Base-by-base conservation (phyloP, 2,329 filamentous ascomycete genomes). In the Trichoderma oligosporum region DNA sequence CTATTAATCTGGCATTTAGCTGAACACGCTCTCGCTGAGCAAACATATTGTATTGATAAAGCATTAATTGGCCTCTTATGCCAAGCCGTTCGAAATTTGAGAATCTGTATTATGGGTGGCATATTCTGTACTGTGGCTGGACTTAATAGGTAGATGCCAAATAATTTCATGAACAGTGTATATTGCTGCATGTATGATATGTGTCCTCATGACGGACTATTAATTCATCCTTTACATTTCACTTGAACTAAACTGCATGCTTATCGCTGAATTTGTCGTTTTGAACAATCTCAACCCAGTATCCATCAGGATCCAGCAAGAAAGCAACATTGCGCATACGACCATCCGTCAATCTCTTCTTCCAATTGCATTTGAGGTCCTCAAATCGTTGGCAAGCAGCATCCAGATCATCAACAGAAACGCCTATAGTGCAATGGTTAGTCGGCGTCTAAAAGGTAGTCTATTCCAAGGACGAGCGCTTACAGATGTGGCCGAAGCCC, bases 321-420 rank as follows among this genome's bases (percentile, higher is more conserved):
- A 97, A 97, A 0, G 94, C 94, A 54, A 97, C 86, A 63, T 94
- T 90, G 80, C 89, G 93, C 92, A 97, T 96, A 44, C 83, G 79
- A 2, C 93, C 93, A 62, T 97, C 93, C 2, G 90, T 96, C 61
- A 97, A 80, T 63, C 89, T 82, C 85, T 97, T 97, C 84, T 96
- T 96, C 90, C 91, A 99, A 73, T 82, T 86, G 56, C 93, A 88
- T 5, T 87, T 83, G 68, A 89, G 77, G 56, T 85, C 83, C 70
- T 97, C 94, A 65, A 97, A 92, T 12, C 92, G 83, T 68, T 86
- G 76, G 74, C 93, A 97, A 8, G 94, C 92, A 7, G 88, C 87
- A 53, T 94, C 86, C n/a, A 97, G 70, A 69, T 96, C 85, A 68
- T 97, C 93, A 11, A 97, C 92, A 1, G 87, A 81, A 53, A 97